Evolutionary conservation across 2,329 filamentous ascomycete species (phyloP).

Genomic region (Xylaria sp.): DNA sequence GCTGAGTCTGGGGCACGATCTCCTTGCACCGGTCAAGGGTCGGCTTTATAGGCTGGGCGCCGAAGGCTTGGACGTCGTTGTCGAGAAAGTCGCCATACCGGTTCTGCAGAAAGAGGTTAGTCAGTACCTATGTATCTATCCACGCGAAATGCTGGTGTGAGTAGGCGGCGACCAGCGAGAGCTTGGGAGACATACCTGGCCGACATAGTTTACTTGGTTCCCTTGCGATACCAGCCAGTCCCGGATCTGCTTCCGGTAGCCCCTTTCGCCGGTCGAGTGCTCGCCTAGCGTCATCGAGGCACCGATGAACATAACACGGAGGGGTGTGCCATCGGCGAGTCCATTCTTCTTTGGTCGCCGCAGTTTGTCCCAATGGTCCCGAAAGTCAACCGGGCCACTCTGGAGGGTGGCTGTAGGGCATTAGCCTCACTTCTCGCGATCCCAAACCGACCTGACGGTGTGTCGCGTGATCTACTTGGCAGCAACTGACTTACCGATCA

Average conservation of each 20-base stretch:
- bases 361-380: conserved; percentile 45
- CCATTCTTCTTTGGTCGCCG: conserved; percentile 36
- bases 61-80: conserved; percentile 49
- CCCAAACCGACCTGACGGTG: background rate
- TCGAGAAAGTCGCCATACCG: conserved; percentile 47
- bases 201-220: conserved; percentile 46
- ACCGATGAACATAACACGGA: conserved; percentile 48
- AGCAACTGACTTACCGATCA: conserved; percentile 39
- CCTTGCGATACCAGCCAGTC: conserved; percentile 46
- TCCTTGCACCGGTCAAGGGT: conserved; percentile 46
- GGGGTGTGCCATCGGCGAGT: conserved; percentile 45
- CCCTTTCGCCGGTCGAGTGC: conserved; percentile 46
- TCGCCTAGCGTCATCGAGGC: conserved; percentile 48
- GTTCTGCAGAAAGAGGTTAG: conserved; percentile 37
- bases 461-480: background rate
- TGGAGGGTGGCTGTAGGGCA: conserved; percentile 36
- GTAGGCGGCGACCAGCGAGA: background rate
- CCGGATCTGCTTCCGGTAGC: conserved; percentile 45
- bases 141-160: background rate
- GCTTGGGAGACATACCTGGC: conserved; percentile 38
- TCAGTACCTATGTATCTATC: conserved; percentile 26
- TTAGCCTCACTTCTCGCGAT: conserved; percentile 2
- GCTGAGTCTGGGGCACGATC: conserved; percentile 46
- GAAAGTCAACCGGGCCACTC: conserved; percentile 43
- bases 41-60: conserved; percentile 47